Percentiles rank a stretch among this genome's conserved stretches.
Evolutionary conservation across 2,329 filamentous ascomycete species (phyloP).

Genomic region (Chrysosphaeria jannelii): DNA sequence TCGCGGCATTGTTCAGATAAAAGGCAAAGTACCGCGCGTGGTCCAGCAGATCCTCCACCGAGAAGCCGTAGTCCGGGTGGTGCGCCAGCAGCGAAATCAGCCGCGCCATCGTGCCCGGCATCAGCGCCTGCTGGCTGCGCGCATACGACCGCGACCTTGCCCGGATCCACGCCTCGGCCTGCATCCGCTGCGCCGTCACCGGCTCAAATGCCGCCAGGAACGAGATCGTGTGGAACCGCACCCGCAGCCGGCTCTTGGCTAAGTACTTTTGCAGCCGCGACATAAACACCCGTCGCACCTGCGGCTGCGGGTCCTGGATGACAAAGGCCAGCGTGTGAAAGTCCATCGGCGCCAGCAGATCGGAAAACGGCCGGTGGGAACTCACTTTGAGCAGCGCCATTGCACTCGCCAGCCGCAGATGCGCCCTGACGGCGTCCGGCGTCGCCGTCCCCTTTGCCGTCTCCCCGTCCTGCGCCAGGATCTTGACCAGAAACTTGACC

Average conservation of each 20-base stretch:
- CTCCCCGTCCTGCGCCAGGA: constrained; percentile 39
- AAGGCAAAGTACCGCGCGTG: constrained; percentile 75
- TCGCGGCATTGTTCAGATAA: constrained; percentile 58
- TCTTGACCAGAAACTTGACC: constrained; percentile 47
- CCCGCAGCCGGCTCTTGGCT: constrained; percentile 34
- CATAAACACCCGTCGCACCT: constrained; percentile 53
- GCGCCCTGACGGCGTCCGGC: constrained; percentile 45
- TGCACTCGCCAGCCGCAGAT: constrained; percentile 56
- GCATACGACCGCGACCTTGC: constrained; percentile 41
- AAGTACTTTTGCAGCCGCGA: constrained; percentile 78
- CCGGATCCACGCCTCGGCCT: constrained; percentile 65
- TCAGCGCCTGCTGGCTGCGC: constrained; percentile 26
- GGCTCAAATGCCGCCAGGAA: constrained; percentile 85
- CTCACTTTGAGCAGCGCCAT: constrained; percentile 65
- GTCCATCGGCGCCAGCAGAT: constrained; percentile 35
- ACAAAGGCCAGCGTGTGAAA: constrained; percentile 64
- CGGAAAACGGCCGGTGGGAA: constrained; percentile 44
- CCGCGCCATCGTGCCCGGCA: constrained; percentile 59
- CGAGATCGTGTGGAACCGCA: constrained; percentile 64
- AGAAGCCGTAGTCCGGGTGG: constrained; percentile 60
- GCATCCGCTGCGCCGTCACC: constrained; percentile 34
- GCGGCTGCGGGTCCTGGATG: constrained; percentile 42
- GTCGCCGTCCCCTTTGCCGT: constrained; percentile 24
- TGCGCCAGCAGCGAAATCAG: constrained; percentile 72
- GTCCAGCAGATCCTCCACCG: constrained; percentile 39